Conservation (phyloP, 768 basidiomycete genomes). For the Tylopilus plumbeoviolaceoides region DNA sequence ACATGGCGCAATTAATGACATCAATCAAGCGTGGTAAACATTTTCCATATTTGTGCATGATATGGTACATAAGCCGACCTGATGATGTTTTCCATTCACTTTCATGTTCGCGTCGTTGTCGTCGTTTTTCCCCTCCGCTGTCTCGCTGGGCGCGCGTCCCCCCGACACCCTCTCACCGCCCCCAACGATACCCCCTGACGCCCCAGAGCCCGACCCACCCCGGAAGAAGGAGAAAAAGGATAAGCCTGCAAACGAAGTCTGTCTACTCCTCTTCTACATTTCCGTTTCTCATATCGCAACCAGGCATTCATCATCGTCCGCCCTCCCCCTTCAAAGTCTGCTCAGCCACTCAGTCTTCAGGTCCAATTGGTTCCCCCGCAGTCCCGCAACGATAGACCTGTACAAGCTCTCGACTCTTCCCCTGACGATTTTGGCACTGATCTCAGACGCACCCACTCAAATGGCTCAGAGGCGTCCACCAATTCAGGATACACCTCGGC, state of each 20-base stretch:
- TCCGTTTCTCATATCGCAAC: constrained; percentile 5
- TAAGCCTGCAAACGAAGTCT: constrained; percentile 46
- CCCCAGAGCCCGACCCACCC: constrained; percentile 28
- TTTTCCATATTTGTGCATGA: not conserved
- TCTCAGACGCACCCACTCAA: constrained; percentile 33
- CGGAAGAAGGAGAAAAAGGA: constrained; percentile 41
- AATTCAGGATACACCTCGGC: constrained; percentile 50
- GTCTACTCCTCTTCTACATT: constrained; percentile 10
- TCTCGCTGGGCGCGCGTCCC: constrained; percentile 19
- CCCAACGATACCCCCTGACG: constrained; percentile 1
- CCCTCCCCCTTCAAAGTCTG: constrained; percentile 80
- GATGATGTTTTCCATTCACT: not conserved
- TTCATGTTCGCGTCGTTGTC: constrained; percentile 53
- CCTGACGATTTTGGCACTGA: constrained; percentile 28
- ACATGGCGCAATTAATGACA: not conserved
- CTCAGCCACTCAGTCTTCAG: constrained; percentile 86
- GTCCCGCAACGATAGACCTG: constrained; percentile 39
- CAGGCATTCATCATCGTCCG: constrained; percentile 91
- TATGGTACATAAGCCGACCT: constrained; percentile 15
- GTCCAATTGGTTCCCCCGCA: constrained; percentile 79
- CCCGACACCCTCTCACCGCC: constrained; percentile 17
- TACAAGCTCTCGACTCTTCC: constrained; percentile 44
- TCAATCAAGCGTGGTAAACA: constrained; percentile 7
- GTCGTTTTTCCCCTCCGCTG: constrained; percentile 45
- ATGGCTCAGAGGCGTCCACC: constrained; percentile 47